Evolutionary conservation across 352 stramenopile genomes (phyloP), one percentile per base, ranked within the genome.

Genomic region (Phytophthora megakarya): DNA sequence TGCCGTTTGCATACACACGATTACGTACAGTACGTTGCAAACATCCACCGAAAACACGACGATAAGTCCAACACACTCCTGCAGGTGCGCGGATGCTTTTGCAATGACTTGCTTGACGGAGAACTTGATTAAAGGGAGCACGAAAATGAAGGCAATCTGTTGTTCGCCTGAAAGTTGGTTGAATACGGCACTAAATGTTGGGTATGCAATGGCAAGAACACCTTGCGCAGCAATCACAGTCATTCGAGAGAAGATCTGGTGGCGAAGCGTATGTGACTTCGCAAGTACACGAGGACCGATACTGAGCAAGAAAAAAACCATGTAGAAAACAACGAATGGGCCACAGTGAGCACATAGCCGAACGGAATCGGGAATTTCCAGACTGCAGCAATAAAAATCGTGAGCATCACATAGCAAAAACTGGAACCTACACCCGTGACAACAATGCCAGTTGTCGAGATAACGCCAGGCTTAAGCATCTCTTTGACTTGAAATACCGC

Each of bases 41-140:
- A 76, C 51, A 21, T 79, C 71, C 11, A 76, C 71, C 0, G 69
- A 67, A 18, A 76, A 67, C 8, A 80, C 58, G 5, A 67, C 45
- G 0, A 46, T 66, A 10, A 60, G 23, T 2, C 67, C 58, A 3
- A 79, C 22, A 35, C 61, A 60, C 13, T 79, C 71, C 5, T 72
- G 30, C 10, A 73, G 60, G 30, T 69, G 51, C 5, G 39, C 15
- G 0, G 48, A 62, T 7, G 35, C 51, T 6, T 42, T 58, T 0
- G 62, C 62, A 2, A 72, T 50, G 0, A 66, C 12, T 37, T 76
- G 61, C 15, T 73, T 72, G 15, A 72, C 48, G 8, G 40, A n/a
- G 16, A 73, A 56, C 26, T 75, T 73, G 1, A 60, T 44, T 1
- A 55, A 11, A 10, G 61, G 61, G 11, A 70, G 37, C 5, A 64